Evolutionary conservation across 768 basidiomycete species (phyloP), one percentile per base, ranked within the genome.

Genomic region (Serendipita sp.): DNA sequence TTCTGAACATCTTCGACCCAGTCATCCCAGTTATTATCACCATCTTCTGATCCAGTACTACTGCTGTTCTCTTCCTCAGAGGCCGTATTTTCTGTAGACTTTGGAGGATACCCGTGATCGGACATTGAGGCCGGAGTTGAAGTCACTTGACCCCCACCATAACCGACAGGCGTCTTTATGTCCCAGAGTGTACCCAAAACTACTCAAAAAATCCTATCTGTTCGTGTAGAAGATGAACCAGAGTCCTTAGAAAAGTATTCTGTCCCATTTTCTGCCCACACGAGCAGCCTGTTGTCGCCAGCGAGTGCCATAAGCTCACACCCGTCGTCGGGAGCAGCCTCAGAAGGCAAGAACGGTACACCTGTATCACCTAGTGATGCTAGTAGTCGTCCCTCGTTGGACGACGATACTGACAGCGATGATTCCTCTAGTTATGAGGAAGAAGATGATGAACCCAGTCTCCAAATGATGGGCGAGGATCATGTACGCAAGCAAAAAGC

Each of bases 11-110:
- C 88, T 15, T 86, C 87, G 11, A 82, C 76, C 89, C 88, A 91
- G 70, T 89, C 89, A 56, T 87, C 85, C 78, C 85, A 90, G 63
- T 78, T 84, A 67, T 87, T 76, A 44, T 89, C 85, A n/a, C 76
- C 74, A 23, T 75, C 72, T 4, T 67, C 58, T 8, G 56, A 60
- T 8, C 56, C 56, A 28, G 56, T 60, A 60, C 56, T 60, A 18
- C 18, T 18, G 48, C 48, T 51, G 48, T 51, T 18, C 48, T 51
- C 48, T 7, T 32, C 48, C 8, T 51, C 48, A 7, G n/a, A 51
- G 48, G 48, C 48, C n/a, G n/a, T 41, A 41, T 41, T 41, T 41
- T 41, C 38, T 41, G 38, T 41, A 2, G 38, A 41, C 2, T 41
- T 51, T 51, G 48, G n/a, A 18, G 48, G 48, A 18, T 32, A 2